A percentile compares a stretch with the other conserved stretches of the same genome.
phyloP scores from a whole-genome alignment of 2,329 filamentous ascomycete species.

The Alternaria incomplexa region DNA sequence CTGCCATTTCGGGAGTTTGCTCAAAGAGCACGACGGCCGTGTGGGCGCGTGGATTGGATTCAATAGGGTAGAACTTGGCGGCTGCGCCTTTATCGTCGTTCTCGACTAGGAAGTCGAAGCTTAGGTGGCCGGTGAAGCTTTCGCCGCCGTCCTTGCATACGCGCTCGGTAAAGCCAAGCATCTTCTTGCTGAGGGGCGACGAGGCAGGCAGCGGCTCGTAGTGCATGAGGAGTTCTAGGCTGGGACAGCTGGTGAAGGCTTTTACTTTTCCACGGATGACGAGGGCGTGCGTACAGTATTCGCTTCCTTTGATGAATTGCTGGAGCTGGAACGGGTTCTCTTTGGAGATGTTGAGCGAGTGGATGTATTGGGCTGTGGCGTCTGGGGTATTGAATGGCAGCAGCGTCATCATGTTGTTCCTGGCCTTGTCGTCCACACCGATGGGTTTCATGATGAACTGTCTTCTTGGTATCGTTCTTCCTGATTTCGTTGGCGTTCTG shows the following conservation, averaged over 20 bases:
- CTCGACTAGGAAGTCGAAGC: slow-evolving; percentile 72
- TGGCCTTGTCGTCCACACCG: slow-evolving; percentile 65
- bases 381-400: slow-evolving; percentile 62
- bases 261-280: slow-evolving; percentile 69
- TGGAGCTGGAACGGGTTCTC: slow-evolving; percentile 70
- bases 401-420: slow-evolving; percentile 67
- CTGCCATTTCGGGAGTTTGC: slow-evolving; percentile 33
- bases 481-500: slow-evolving; percentile 6
- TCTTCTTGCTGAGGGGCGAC: slow-evolving; percentile 62
- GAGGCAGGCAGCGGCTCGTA: slow-evolving; percentile 65
- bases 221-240: slow-evolving; percentile 68
- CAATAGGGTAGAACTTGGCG: slow-evolving; percentile 66
- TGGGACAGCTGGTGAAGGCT: slow-evolving; percentile 71
- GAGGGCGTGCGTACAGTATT: slow-evolving; percentile 75
- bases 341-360: slow-evolving; percentile 61
- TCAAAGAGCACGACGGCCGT: slow-evolving; percentile 70
- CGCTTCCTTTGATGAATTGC: slow-evolving; percentile 66
- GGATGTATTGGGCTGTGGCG: slow-evolving; percentile 63
- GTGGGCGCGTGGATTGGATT: slow-evolving; percentile 73
- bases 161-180: slow-evolving; percentile 68
- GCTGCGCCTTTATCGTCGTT: slow-evolving; percentile 41
- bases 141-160: slow-evolving; percentile 60
- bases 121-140: slow-evolving; percentile 71
- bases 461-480: slow-evolving; percentile 35
- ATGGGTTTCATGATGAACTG: slow-evolving; percentile 72